Conservation (phyloP, 192 early-diverging fungal species). For the Dissophora globulifera region DNA sequence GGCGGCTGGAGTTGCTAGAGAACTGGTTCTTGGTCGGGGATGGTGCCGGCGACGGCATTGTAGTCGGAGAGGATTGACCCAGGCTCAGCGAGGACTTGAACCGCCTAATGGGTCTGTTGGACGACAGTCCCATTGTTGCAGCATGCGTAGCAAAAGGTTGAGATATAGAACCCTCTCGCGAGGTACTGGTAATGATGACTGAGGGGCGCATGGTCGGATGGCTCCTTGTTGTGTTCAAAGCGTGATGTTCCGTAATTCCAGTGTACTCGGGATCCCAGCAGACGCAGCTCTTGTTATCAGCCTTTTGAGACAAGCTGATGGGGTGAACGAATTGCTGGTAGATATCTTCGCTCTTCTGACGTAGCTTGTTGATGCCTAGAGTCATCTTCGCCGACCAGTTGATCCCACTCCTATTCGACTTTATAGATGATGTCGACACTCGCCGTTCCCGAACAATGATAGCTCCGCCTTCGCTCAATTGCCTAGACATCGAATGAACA, state of each 20-base stretch:
- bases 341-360: conserved; percentile 48
- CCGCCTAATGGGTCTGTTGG: conserved; percentile 39
- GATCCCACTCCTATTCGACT: conserved; percentile 15
- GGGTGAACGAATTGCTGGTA: conserved; percentile 41
- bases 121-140: neutral
- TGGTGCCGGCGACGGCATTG: conserved; percentile 1
- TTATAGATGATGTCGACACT: conserved; percentile 25
- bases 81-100: conserved; percentile 30
- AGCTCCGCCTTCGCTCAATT: conserved; percentile 18
- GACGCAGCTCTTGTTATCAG: conserved; percentile 5
- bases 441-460: conserved; percentile 19
- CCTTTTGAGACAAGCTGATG: neutral
- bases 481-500: conserved; percentile 14
- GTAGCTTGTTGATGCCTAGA: conserved; percentile 28
- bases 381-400: conserved; percentile 46
- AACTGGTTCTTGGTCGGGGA: conserved; percentile 40
- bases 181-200: conserved; percentile 9
- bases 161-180: neutral
- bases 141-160: neutral
- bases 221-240: conserved; percentile 16
- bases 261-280: conserved; percentile 39
- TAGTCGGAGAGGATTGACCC: neutral
- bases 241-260: conserved; percentile 32
- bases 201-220: conserved; percentile 27
- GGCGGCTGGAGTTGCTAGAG: conserved; percentile 16